Base-by-base conservation (phyloP, 257 asterid genomes). In the Pogostemon cablin region DNA sequence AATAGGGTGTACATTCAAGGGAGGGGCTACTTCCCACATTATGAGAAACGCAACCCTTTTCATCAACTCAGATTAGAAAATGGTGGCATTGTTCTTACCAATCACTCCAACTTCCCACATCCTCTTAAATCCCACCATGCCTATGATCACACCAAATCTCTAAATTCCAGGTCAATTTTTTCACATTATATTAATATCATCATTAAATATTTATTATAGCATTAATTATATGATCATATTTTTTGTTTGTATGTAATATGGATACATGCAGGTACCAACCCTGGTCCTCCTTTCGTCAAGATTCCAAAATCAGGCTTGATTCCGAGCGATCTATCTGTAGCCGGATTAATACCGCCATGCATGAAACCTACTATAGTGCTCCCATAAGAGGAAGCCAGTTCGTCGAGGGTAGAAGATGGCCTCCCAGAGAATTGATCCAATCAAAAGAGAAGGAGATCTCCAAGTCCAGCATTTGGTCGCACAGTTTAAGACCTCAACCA, bases 381-480 rank as follows among this genome's bases (percentile, higher is more conserved):
- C 87, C 87, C 9, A 62, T 77, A 3, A 77, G 81, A 74, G 84
- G 88, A 12, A 80, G 72, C 71, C 85, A 76, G 35, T 79, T 86
- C 76, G 82, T 75, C 61, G 91, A 84, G 79, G 90, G 83, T 58
- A 87, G 86, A 78, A 81, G 84, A 79, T 86, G 96, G 89, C 85
- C 91, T 37, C 85, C 86, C 1, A 56, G 71, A 59, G 83, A 85
- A 44, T 11, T 82, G n/a, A 58, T 77, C 12, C 76, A 80, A n/a
- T 50, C 63, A 44, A 82, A 71, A 50, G 85, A 86, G 50, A 80
- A 75, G 66, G 79, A 62, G 47, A 39, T 55, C 41, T 63, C 78
- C 17, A 15, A 65, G 12, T 60, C 81, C 73, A 73, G 61, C 52
- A 72, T 67, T 69, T 70, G 78, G 82, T 17, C 77, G 1, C 77